Conservation (phyloP, 495 filamentous ascomycete species). For the Aspergillus sclerotiicarbonarius region DNA sequence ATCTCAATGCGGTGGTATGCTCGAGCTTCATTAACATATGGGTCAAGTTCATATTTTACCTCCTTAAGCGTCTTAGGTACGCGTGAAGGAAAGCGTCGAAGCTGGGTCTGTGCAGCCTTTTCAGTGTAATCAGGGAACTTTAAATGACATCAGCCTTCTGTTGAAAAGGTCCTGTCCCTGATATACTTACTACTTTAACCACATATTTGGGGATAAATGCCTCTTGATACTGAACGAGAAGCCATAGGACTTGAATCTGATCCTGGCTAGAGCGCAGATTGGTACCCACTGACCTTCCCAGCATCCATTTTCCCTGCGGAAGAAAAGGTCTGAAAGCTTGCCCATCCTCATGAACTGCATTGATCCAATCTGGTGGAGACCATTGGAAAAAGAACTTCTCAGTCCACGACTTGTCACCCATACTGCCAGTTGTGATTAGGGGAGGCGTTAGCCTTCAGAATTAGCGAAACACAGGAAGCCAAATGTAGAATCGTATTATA, state of each 20-base stretch:
- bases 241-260: slow-evolving; percentile 3
- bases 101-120: too few species aligned
- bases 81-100: too few species aligned
- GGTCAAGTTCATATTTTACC: slow-evolving; percentile 2
- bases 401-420: slow-evolving; percentile 1
- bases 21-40: slow-evolving; percentile 1
- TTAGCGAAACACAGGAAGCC: too few species aligned
- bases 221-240: slow-evolving; percentile 1
- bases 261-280: slow-evolving; percentile 2
- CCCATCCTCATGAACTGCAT: background rate
- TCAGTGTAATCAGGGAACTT: too few species aligned
- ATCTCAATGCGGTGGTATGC: slow-evolving; percentile 1
- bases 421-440: too few species aligned
- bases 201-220: background rate
- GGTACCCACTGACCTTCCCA: slow-evolving; percentile 2
- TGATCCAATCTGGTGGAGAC: background rate
- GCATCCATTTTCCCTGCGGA: background rate
- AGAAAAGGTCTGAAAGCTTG: background rate
- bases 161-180: background rate
- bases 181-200: slow-evolving; percentile 1
- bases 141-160: background rate
- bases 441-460: too few species aligned
- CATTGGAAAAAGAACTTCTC: background rate
- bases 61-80: background rate
- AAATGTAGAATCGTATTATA: too few species aligned